Percentiles rank a stretch among this genome's conserved stretches.
Evolutionary conservation across 768 basidiomycete species (phyloP).

Genomic region (Boletus subcaerulescens): DNA sequence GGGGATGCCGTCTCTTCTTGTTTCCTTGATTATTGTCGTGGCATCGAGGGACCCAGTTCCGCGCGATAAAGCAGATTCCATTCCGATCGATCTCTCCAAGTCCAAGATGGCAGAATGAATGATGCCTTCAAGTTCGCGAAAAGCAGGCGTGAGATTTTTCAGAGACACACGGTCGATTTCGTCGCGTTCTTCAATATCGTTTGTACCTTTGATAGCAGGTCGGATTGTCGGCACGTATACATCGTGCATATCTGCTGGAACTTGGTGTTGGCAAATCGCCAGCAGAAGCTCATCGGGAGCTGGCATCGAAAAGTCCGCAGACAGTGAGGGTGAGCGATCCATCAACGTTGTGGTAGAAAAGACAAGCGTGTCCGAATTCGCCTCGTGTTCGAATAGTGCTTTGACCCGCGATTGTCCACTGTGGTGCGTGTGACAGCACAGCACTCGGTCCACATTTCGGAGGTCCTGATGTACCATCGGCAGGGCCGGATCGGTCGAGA

Average conservation of each 20-base stretch:
- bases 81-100: not conserved
- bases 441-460: not conserved
- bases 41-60: not conserved
- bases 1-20: not conserved
- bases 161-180: not conserved
- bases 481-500: not conserved
- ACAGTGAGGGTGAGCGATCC: not conserved
- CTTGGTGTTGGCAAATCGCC: not conserved
- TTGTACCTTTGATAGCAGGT: not conserved
- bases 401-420: not conserved
- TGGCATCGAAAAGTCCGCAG: not conserved
- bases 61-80: not conserved
- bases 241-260: not conserved
- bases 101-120: not conserved
- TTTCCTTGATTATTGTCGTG: not conserved
- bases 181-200: not conserved
- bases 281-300: not conserved
- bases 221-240: conserved; percentile 5
- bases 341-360: not conserved
- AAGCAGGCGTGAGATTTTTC: not conserved
- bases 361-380: not conserved
- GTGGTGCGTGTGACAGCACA: not conserved
- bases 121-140: not conserved
- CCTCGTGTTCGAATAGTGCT: not conserved
- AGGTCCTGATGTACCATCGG: not conserved